These are phyloP conservation scores for Taiozyma sp. DNA, from an alignment of 1,139 yeast species.

Conservation along the genomic window DNA sequence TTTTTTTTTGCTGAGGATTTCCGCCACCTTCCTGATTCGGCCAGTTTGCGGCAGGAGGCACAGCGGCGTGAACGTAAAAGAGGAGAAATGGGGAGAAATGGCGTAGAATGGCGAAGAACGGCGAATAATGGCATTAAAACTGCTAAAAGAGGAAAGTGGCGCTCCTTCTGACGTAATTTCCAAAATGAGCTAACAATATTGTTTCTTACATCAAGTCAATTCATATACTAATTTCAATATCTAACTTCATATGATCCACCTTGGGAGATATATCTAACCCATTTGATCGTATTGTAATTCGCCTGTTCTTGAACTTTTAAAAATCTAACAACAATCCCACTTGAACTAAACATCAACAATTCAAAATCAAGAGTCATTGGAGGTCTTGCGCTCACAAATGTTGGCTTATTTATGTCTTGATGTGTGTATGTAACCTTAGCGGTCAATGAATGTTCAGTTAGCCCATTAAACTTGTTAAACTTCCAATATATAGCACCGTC, in stretches of 20 bases:
- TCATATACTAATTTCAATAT: slow-evolving; percentile 25
- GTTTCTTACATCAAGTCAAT: no score
- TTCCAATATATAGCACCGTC: slow-evolving; percentile 68
- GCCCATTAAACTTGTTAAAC: slow-evolving; percentile 64
- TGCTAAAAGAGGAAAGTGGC: no score
- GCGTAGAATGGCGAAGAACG: no score
- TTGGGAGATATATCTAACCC: slow-evolving; percentile 76
- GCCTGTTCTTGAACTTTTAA: slow-evolving; percentile 64
- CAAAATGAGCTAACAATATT: no score
- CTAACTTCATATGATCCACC: slow-evolving; percentile 82
- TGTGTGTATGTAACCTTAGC: slow-evolving; percentile 20
- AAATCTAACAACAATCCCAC: slow-evolving; percentile 73
- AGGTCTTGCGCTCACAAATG: slow-evolving; percentile 47
- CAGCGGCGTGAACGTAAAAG: no score
- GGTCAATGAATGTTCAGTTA: slow-evolving; percentile 46
- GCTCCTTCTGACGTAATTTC: no score
- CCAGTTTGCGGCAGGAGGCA: background rate
- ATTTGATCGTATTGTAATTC: slow-evolving; percentile 72
- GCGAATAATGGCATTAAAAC: no score
- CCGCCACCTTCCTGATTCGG: background rate
- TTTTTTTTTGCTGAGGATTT: background rate
- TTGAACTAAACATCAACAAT: slow-evolving; percentile 72
- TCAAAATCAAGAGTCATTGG: slow-evolving; percentile 72
- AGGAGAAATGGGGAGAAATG: no score
- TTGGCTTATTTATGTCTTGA: slow-evolving; percentile 17